phyloP scores from a whole-genome alignment of 345 rosid genomes.

The Rhizophora mangle region DNA sequence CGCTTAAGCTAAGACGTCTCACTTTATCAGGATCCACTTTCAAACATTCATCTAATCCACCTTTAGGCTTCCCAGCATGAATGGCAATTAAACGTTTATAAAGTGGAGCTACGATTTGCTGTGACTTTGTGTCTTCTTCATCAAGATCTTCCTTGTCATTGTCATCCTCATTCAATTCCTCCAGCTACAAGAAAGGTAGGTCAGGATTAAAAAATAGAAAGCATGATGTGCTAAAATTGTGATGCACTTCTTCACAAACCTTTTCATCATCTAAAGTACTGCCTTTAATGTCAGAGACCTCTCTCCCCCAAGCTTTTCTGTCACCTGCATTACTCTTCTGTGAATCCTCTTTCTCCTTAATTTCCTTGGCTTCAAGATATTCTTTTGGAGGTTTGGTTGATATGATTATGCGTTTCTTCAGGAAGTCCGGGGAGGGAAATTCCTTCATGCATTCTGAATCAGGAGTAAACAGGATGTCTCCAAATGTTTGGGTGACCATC shows the following conservation, averaged over 20 bases:
- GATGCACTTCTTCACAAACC: conserved; percentile 29
- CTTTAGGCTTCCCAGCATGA: conserved; percentile 59
- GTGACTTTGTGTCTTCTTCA: conserved; percentile 13
- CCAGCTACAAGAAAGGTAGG: conserved; percentile 28
- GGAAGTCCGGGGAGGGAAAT: conserved; percentile 67
- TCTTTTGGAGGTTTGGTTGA: conserved; percentile 97
- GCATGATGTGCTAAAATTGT: neutral
- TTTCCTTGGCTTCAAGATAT: conserved; percentile 52
- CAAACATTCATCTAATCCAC: conserved; percentile 42
- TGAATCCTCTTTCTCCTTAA: conserved; percentile 38
- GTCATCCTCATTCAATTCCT: conserved; percentile 38
- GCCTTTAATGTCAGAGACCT: conserved; percentile 48
- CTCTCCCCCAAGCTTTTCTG: conserved; percentile 76
- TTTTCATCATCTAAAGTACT: conserved; percentile 22
- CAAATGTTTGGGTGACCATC: conserved; percentile 79
- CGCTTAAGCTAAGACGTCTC: conserved; percentile 63
- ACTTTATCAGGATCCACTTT: conserved; percentile 46
- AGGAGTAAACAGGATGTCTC: conserved; percentile 77
- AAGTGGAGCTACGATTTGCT: conserved; percentile 14
- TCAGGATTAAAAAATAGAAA: conserved; percentile 13
- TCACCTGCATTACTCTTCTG: conserved; percentile 37
- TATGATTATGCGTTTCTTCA: conserved; percentile 68
- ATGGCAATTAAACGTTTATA: conserved; percentile 55
- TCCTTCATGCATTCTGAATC: conserved; percentile 71
- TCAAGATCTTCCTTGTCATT: conserved; percentile 23